Conservation (phyloP, 2,329 filamentous ascomycete species). For the Didymella sp. region DNA sequence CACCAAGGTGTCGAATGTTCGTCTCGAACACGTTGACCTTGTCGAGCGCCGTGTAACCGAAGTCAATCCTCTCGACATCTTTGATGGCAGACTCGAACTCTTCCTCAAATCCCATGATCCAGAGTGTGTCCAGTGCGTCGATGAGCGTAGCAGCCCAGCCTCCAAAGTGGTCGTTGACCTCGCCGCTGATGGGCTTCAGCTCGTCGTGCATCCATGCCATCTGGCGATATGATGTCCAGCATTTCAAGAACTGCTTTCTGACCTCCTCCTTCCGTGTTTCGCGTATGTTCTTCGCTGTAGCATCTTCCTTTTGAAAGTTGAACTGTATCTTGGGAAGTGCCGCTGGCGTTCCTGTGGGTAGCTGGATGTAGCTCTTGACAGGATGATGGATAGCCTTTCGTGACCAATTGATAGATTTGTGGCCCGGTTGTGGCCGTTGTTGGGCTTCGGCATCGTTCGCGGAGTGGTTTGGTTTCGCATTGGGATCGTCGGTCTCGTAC, state of each 20-base stretch:
- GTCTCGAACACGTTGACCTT: slow-evolving; percentile 59
- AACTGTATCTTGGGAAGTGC: slow-evolving; percentile 54
- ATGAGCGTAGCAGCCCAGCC: slow-evolving; percentile 58
- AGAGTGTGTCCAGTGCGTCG: slow-evolving; percentile 56
- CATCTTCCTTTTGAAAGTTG: slow-evolving; percentile 49
- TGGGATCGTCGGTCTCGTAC: slow-evolving; percentile 28
- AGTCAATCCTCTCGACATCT: slow-evolving; percentile 54
- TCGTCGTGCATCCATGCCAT: slow-evolving; percentile 60
- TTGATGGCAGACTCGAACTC: slow-evolving; percentile 56
- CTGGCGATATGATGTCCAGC: slow-evolving; percentile 54
- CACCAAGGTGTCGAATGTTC: slow-evolving; percentile 82
- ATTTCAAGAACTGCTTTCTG: slow-evolving; percentile 52
- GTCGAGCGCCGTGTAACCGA: slow-evolving; percentile 49
- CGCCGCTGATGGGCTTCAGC: slow-evolving; percentile 54
- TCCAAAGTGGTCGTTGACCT: slow-evolving; percentile 52
- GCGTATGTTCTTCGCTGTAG: slow-evolving; percentile 41
- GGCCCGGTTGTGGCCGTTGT: slow-evolving; percentile 11
- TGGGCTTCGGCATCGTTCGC: slow-evolving; percentile 17
- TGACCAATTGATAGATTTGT: slow-evolving; percentile 49
- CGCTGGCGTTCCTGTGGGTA: slow-evolving; percentile 50
- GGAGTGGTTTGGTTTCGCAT: slow-evolving; percentile 13
- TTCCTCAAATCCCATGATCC: slow-evolving; percentile 57
- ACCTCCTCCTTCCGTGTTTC: slow-evolving; percentile 49
- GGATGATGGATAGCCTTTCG: slow-evolving; percentile 52
- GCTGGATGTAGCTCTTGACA: slow-evolving; percentile 42